Conservation (phyloP, 169 alveolate genomes). For the Plasmodium gonderi region DNA sequence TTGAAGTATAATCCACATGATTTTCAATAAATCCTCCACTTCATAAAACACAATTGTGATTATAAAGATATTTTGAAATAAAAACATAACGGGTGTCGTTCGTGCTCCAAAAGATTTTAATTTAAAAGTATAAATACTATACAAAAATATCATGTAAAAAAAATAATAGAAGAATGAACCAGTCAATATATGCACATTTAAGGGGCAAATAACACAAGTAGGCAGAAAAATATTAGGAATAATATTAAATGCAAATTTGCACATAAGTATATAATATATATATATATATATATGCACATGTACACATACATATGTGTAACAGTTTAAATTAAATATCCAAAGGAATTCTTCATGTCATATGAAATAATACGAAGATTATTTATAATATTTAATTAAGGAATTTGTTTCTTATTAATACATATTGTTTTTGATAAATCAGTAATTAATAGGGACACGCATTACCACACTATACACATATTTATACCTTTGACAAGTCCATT, state of each 20-base stretch:
- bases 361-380: neutral
- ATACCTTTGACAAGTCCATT: neutral
- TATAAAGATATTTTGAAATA: neutral
- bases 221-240: too few species aligned
- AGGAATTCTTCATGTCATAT: neutral
- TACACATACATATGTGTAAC: too few species aligned
- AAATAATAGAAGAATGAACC: too few species aligned
- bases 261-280: too few species aligned
- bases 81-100: neutral
- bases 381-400: neutral
- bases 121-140: neutral
- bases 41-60: neutral
- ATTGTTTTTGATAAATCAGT: neutral
- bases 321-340: too few species aligned
- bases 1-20: neutral
- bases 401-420: neutral
- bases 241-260: too few species aligned
- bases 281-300: too few species aligned
- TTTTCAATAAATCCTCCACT: neutral
- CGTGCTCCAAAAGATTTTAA: neutral
- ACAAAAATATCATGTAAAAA: too few species aligned
- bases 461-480: neutral
- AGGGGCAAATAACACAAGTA: too few species aligned
- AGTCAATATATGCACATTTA: too few species aligned
- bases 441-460: neutral